Evolutionary conservation across 2,329 filamentous ascomycete species (phyloP).

Genomic region (Cytospora piceicola): DNA sequence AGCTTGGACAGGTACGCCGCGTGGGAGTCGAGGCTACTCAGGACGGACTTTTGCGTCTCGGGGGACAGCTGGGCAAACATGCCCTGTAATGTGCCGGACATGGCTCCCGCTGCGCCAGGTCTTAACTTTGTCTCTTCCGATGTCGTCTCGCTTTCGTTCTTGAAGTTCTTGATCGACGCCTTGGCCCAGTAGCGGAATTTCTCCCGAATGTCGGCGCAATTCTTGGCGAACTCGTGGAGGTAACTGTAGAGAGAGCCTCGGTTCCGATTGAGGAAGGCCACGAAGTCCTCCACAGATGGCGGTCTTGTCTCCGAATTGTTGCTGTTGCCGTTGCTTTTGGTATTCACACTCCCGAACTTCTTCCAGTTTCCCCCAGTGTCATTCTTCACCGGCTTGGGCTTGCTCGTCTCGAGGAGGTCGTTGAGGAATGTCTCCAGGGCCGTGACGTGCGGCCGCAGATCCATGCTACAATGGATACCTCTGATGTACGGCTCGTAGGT

Average conservation of each 20-base stretch:
- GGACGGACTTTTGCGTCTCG: constrained; percentile 50
- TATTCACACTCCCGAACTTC: constrained; percentile 44
- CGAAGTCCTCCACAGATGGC: constrained; percentile 73
- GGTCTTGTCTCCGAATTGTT: constrained; percentile 42
- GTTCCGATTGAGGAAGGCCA: constrained; percentile 67
- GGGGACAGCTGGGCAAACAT: constrained; percentile 52
- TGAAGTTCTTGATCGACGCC: constrained; percentile 61
- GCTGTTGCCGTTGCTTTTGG: constrained; percentile 45
- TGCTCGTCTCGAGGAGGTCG: constrained; percentile 68
- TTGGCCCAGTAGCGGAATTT: constrained; percentile 66
- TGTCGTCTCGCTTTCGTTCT: constrained; percentile 33
- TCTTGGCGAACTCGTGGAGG: constrained; percentile 69
- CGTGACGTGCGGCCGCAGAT: constrained; percentile 70
- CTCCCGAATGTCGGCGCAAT: constrained; percentile 67
- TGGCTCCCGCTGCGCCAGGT: constrained; percentile 34
- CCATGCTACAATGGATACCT: constrained; percentile 69
- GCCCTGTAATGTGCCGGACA: constrained; percentile 46
- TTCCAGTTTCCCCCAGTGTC: constrained; percentile 51
- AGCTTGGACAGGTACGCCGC: constrained; percentile 62
- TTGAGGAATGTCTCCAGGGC: constrained; percentile 70
- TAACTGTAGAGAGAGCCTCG: constrained; percentile 68
- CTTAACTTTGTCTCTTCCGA: neutral
- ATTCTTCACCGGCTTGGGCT: constrained; percentile 59
- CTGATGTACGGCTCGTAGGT: constrained; percentile 78
- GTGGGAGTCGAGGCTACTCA: constrained; percentile 61